Conservation (phyloP, 73 alveolate genomes). For the Blepharisma japonicum region DNA sequence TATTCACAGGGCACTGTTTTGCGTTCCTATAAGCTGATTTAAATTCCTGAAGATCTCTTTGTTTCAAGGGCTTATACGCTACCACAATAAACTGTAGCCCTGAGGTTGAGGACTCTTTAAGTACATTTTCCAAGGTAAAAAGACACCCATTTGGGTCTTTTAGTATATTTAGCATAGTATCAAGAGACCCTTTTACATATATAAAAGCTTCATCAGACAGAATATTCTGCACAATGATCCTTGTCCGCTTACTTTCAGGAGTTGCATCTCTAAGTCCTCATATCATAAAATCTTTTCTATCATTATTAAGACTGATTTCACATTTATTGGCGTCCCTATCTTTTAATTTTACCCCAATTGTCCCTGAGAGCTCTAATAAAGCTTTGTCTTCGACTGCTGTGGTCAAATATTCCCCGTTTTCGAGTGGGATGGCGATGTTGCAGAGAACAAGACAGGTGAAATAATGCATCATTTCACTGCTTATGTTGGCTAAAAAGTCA, state of each 20-base stretch:
- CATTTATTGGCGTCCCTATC: background rate
- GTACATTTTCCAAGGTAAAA: too few relatives aligned
- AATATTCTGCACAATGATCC: background rate
- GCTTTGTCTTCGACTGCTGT: constrained; percentile 12
- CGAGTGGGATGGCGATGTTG: constrained; percentile 6
- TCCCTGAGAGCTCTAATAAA: background rate
- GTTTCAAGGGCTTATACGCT: background rate
- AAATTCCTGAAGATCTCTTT: background rate
- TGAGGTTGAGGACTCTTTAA: too few relatives aligned
- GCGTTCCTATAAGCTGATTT: background rate
- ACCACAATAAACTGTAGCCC: background rate
- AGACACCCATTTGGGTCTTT: too few relatives aligned
- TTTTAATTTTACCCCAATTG: background rate
- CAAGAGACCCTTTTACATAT: constrained; percentile 11
- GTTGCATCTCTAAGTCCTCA: background rate
- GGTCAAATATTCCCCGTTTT: background rate
- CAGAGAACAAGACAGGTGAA: constrained; percentile 16
- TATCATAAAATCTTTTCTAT: background rate
- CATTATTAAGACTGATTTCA: background rate
- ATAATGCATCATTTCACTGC: background rate
- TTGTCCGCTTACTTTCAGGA: background rate
- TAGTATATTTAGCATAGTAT: constrained; percentile 6
- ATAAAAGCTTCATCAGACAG: background rate
- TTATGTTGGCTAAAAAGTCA: too few relatives aligned
- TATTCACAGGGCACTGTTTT: background rate